These are phyloP conservation scores for Ceratorhiza oryzae-sativae DNA, from an alignment of 1,284 basidiomycete species.

Conservation along the genomic window DNA sequence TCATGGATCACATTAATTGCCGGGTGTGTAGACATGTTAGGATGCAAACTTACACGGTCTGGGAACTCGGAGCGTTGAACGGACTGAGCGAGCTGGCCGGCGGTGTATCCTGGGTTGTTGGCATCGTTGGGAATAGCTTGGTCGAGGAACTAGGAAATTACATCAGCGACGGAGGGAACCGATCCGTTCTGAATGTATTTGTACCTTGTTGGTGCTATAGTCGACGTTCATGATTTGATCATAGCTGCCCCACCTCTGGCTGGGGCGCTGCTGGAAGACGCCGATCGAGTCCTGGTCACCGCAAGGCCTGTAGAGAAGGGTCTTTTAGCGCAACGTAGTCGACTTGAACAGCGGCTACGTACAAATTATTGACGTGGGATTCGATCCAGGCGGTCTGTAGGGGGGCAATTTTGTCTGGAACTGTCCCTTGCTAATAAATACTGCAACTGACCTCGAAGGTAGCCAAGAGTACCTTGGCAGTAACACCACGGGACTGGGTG, in stretches of 20 bases:
- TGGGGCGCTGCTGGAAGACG: conserved; percentile 41
- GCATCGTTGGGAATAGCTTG: conserved; percentile 24
- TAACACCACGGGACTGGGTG: conserved; percentile 30
- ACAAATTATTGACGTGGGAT: conserved; percentile 35
- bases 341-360: neutral
- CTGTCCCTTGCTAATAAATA: neutral
- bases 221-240: conserved; percentile 40
- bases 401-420: neutral
- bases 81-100: conserved; percentile 27
- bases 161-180: neutral
- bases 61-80: conserved; percentile 34
- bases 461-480: conserved; percentile 22
- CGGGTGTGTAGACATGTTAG: neutral
- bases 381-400: conserved; percentile 29
- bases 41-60: conserved; percentile 16
- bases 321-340: neutral
- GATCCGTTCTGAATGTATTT: neutral
- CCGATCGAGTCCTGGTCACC: conserved; percentile 40
- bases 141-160: conserved; percentile 9
- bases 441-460: conserved; percentile 19
- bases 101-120: conserved; percentile 24
- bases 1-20: neutral
- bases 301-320: neutral
- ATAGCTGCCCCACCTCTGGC: conserved; percentile 39
- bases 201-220: conserved; percentile 33